Percentiles rank a stretch among this genome's conserved stretches.
These are phyloP conservation scores for Wallacemonas collosoma DNA, from an alignment of 208 protist species.

Conservation along the genomic window DNA sequence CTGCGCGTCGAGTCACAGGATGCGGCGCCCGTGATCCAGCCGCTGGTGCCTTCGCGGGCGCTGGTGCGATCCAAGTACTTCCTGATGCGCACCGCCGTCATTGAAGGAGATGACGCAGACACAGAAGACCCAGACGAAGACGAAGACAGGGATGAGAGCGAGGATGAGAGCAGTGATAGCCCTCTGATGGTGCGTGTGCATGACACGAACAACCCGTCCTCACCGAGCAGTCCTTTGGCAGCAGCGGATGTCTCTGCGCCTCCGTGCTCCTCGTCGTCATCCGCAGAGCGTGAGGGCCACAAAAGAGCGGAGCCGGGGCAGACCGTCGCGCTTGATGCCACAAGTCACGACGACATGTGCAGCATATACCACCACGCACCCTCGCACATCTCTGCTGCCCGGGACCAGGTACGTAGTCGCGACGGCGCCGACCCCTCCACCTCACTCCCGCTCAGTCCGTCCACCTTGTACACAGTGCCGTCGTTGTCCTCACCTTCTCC, in stretches of 20 bases:
- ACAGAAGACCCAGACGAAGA: background rate
- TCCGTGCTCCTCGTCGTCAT: background rate
- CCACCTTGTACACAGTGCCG: background rate
- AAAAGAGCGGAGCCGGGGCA: background rate
- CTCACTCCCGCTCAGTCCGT: background rate
- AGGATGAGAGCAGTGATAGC: constrained; percentile 2
- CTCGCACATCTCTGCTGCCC: background rate
- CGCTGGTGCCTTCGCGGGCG: background rate
- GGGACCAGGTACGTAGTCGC: background rate
- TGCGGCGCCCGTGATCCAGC: background rate
- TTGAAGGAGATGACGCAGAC: constrained; percentile 19
- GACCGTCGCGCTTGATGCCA: background rate
- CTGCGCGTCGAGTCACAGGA: no score
- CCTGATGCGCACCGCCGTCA: constrained; percentile 34
- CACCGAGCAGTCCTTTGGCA: background rate
- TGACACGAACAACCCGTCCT: background rate
- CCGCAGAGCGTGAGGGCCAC: background rate
- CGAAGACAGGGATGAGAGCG: constrained; percentile 19
- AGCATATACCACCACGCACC: background rate
- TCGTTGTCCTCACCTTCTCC: background rate
- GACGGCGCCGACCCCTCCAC: background rate
- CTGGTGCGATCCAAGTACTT: constrained; percentile 76
- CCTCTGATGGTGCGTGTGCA: no score
- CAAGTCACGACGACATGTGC: background rate
- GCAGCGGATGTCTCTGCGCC: background rate